Percentiles rank a stretch among this genome's conserved stretches.
Evolutionary conservation across 441 rosid species (phyloP).

Genomic region (Isatis lusitanica): DNA sequence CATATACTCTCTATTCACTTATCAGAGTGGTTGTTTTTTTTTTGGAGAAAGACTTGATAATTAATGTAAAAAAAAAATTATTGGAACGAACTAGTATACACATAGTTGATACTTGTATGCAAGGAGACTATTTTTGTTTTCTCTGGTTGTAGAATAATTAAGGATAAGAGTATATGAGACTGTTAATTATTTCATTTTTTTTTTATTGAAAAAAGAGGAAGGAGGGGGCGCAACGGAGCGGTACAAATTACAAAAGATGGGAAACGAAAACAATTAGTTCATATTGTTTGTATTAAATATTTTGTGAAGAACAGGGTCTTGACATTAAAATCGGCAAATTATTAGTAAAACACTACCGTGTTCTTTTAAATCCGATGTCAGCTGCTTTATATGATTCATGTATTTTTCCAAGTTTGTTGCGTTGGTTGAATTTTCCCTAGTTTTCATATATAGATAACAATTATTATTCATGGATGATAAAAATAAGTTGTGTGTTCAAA

Average conservation of each 20-base stretch:
- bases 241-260: no score
- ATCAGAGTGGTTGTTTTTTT: neutral
- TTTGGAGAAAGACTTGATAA: neutral
- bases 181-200: neutral
- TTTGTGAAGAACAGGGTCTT: neutral
- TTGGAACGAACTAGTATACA: neutral
- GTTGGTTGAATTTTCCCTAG: constrained; percentile 21
- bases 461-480: constrained; percentile 25
- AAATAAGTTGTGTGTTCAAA: constrained; percentile 22
- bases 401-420: constrained; percentile 11
- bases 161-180: neutral
- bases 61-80: neutral
- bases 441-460: constrained; percentile 4
- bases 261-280: no score
- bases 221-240: no score
- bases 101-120: neutral
- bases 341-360: neutral
- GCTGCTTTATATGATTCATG: constrained; percentile 20
- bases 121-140: neutral
- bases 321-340: neutral
- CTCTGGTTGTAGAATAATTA: neutral
- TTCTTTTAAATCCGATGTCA: neutral
- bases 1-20: neutral
- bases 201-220: no score
- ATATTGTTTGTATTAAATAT: neutral